Percentiles rank a stretch among this genome's conserved stretches.
Evolutionary conservation across 108 stramenopile species (phyloP).

Genomic region (Seminavis robusta): DNA sequence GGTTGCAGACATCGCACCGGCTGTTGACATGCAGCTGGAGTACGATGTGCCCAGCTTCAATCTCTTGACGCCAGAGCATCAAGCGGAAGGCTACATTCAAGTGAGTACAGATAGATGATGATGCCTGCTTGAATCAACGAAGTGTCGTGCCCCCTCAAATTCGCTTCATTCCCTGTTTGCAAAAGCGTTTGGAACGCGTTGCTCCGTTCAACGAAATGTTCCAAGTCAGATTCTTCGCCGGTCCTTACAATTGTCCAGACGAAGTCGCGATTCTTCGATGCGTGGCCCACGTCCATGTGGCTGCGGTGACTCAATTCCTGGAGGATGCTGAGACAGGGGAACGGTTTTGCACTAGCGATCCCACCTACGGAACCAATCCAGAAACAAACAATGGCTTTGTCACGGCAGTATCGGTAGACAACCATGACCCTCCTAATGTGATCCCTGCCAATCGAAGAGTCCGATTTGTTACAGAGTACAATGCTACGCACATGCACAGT

Average conservation of each 20-base stretch:
- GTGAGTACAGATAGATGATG: background rate
- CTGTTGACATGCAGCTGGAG: slow-evolving; percentile 1
- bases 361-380: slow-evolving; percentile 10
- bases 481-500: slow-evolving; percentile 15
- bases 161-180: too few relatives aligned
- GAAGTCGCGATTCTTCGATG: background rate
- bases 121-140: too few relatives aligned
- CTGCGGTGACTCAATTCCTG: slow-evolving; percentile 8
- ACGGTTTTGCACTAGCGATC: slow-evolving; percentile 1
- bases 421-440: slow-evolving; percentile 5
- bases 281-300: slow-evolving; percentile 18
- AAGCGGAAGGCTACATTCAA: background rate
- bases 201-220: slow-evolving; percentile 18
- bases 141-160: too few relatives aligned
- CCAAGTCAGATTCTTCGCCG: slow-evolving; percentile 9
- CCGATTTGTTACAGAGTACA: slow-evolving; percentile 14
- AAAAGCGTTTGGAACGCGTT: slow-evolving; percentile 11
- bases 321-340: slow-evolving; percentile 14
- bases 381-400: slow-evolving; percentile 6
- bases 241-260: background rate
- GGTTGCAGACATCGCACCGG: slow-evolving; percentile 10
- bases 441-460: slow-evolving; percentile 9
- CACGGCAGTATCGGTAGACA: slow-evolving; percentile 4
- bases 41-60: slow-evolving; percentile 12
- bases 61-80: background rate